phyloP scores from a whole-genome alignment of 192 early-diverging fungal species.

The Umbelopsis ramanniana region DNA sequence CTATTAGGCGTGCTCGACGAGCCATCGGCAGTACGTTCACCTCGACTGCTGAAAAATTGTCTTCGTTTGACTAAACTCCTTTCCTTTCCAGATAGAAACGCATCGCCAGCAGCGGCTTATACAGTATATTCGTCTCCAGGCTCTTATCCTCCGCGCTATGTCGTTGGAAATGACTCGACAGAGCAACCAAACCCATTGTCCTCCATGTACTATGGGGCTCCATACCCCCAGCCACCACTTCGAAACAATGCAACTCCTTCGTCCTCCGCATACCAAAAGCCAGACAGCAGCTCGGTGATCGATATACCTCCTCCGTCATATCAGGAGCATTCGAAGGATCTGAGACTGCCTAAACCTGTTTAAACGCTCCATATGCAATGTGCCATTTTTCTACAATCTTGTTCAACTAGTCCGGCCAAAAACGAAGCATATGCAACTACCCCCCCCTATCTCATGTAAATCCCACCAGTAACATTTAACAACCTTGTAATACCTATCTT shows the following conservation, averaged over 20 bases:
- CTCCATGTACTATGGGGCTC: neutral
- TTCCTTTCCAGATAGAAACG: neutral
- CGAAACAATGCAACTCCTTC: neutral
- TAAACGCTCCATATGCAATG: neutral
- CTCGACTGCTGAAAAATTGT: neutral
- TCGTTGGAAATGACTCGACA: neutral
- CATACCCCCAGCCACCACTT: neutral
- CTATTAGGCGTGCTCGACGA: conserved; percentile 8
- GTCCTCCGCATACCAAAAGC: neutral
- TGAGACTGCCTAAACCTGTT: conserved; percentile 16
- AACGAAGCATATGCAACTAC: too few relatives aligned
- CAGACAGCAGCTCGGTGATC: conserved; percentile 1
- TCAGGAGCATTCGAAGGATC: conserved; percentile 37
- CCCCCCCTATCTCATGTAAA: too few relatives aligned
- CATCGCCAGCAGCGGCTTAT: neutral
- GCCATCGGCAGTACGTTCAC: neutral
- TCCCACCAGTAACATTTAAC: too few relatives aligned
- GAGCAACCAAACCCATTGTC: neutral
- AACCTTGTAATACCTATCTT: too few relatives aligned
- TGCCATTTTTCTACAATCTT: too few relatives aligned
- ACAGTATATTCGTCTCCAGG: neutral
- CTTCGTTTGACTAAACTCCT: neutral
- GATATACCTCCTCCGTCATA: conserved; percentile 38
- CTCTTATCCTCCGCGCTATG: neutral
- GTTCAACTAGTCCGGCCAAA: too few relatives aligned